Conservation (phyloP, 2,329 filamentous ascomycete species). For the Ophiostoma fasciatum region DNA sequence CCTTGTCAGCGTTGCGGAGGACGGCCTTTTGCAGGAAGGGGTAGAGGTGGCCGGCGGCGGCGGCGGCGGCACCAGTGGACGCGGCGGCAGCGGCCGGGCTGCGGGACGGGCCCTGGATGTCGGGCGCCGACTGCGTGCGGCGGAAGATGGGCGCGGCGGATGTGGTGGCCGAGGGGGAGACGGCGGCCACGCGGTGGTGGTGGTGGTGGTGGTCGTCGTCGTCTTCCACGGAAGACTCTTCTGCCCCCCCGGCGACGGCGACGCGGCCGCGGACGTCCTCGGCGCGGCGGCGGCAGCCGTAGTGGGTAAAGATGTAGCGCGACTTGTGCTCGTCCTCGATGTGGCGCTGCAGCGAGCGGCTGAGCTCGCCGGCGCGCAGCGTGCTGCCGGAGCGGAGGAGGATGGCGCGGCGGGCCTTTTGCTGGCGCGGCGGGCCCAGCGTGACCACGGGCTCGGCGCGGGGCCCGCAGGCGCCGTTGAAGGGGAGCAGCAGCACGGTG, state of each 20-base stretch:
- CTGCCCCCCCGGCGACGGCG: background rate
- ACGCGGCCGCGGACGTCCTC: background rate
- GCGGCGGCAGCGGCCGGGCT: background rate
- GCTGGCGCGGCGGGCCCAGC: background rate
- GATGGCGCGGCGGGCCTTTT: background rate
- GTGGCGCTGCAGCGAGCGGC: background rate
- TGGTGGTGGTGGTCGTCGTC: background rate
- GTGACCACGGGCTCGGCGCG: conserved; percentile 1
- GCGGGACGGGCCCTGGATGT: background rate
- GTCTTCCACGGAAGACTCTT: background rate
- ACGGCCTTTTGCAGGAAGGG: background rate
- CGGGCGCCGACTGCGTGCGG: conserved; percentile 7
- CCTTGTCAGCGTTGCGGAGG: background rate
- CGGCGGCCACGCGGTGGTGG: background rate
- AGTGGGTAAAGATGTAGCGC: conserved; percentile 4
- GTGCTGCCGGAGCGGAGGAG: background rate
- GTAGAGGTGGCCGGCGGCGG: too few species aligned
- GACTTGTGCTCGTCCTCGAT: conserved; percentile 7
- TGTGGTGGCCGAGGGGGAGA: background rate
- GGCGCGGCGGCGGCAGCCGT: conserved; percentile 2
- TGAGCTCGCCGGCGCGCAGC: conserved; percentile 6
- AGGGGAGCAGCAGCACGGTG: conserved; percentile 2
- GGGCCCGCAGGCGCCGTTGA: conserved; percentile 7
- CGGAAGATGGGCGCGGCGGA: background rate
- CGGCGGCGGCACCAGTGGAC: too few species aligned